Conservation (phyloP, 2,329 filamentous ascomycete genomes). For the Camptophora hylomeconis region DNA sequence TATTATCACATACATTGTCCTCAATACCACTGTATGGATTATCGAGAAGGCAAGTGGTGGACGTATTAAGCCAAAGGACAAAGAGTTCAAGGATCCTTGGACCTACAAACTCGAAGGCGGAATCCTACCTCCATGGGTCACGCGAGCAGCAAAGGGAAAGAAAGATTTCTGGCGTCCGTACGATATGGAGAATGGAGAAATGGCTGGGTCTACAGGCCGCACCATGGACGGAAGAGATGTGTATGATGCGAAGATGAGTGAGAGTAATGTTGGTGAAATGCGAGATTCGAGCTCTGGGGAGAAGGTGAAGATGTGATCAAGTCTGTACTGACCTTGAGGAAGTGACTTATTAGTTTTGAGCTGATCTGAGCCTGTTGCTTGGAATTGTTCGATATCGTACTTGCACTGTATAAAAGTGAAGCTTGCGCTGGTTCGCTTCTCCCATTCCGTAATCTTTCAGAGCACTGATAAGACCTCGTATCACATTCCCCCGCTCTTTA, state of each 20-base stretch:
- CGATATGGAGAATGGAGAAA: constrained; percentile 20
- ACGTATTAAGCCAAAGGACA: constrained; percentile 60
- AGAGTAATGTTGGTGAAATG: constrained; percentile 3
- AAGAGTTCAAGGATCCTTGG: constrained; percentile 67
- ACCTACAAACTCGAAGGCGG: constrained; percentile 65
- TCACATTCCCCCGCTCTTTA: no score
- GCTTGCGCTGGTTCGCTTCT: no score
- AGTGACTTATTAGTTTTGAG: no score
- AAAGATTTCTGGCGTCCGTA: constrained; percentile 55
- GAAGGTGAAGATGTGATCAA: no score
- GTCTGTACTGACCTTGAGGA: no score
- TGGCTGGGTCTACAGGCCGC: background rate
- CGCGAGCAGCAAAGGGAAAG: constrained; percentile 51
- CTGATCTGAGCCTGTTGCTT: no score
- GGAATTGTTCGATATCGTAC: no score
- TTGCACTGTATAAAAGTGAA: no score
- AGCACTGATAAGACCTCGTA: no score
- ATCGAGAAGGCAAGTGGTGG: constrained; percentile 55
- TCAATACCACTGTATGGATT: constrained; percentile 60
- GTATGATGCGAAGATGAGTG: constrained; percentile 2
- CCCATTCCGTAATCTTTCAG: no score
- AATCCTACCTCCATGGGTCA: constrained; percentile 61
- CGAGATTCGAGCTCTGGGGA: constrained; percentile 1
- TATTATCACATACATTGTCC: constrained; percentile 60
- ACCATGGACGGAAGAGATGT: background rate